Evolutionary conservation across 2,329 filamentous ascomycete species (phyloP).

Genomic region (Saccharata proteae): DNA sequence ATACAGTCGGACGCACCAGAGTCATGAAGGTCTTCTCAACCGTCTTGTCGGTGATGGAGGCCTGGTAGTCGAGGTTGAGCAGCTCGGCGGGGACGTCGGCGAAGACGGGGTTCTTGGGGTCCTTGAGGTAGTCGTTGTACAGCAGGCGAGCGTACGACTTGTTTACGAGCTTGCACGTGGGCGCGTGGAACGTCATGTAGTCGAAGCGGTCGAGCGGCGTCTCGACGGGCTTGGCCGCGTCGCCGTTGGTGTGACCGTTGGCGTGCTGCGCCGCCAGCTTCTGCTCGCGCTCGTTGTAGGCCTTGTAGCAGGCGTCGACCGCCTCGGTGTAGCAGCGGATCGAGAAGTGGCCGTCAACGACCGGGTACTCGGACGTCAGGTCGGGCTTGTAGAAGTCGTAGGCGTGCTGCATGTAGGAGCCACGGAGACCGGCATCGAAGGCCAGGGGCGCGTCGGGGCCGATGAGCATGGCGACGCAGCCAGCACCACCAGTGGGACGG

Average conservation of each 20-base stretch:
- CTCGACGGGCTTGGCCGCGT: constrained; percentile 22
- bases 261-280: constrained; percentile 31
- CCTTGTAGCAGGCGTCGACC: constrained; percentile 41
- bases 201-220: constrained; percentile 41
- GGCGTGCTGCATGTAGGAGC: constrained; percentile 38
- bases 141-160: constrained; percentile 42
- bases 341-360: constrained; percentile 42
- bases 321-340: constrained; percentile 42
- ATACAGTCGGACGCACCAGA: constrained; percentile 14
- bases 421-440: constrained; percentile 38
- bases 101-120: constrained; percentile 37
- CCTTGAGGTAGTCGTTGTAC: constrained; percentile 39
- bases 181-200: constrained; percentile 43
- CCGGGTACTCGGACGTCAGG: constrained; percentile 40
- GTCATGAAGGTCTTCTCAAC: constrained; percentile 42
- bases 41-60: constrained; percentile 38
- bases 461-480: constrained; percentile 42
- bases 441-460: constrained; percentile 38
- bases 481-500: constrained; percentile 40
- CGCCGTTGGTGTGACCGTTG: constrained; percentile 29
- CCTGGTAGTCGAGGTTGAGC: constrained; percentile 32
- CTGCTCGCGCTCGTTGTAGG: constrained; percentile 38
- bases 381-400: constrained; percentile 47
- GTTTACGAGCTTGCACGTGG: constrained; percentile 42
- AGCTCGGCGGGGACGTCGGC: constrained; percentile 38